Evolutionary conservation across 495 filamentous ascomycete species (phyloP).

Genomic region (Aspergillus sclerotioniger): DNA sequence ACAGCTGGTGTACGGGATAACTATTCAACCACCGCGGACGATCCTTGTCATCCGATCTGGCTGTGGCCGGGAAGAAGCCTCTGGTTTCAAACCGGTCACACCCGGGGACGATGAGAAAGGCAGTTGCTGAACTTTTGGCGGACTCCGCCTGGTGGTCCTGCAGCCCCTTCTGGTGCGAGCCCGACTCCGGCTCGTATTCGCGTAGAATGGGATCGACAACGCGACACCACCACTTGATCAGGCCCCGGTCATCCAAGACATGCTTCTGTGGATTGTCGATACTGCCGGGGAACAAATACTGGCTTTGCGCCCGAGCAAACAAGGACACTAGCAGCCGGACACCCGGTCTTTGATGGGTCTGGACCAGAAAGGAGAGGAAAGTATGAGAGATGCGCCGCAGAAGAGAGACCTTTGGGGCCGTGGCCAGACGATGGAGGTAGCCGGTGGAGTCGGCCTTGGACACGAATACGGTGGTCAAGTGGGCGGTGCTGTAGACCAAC

Average conservation of each 20-base stretch:
- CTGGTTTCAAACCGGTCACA: conserved; percentile 73
- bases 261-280: conserved; percentile 83
- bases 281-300: conserved; percentile 94
- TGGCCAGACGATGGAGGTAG: conserved; percentile 65
- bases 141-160: conserved; percentile 45
- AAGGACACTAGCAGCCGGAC: conserved; percentile 79
- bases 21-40: conserved; percentile 48
- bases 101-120: conserved; percentile 84
- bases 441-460: conserved; percentile 97
- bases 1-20: conserved; percentile 66
- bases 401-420: conserved; percentile 65
- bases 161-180: conserved; percentile 30
- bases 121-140: conserved; percentile 47
- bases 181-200: conserved; percentile 44
- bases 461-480: conserved; percentile 84
- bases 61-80: conserved; percentile 53
- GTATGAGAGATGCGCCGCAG: conserved; percentile 67
- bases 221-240: conserved; percentile 95
- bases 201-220: conserved; percentile 73
- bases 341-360: conserved; percentile 61
- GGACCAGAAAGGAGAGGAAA: conserved; percentile 74
- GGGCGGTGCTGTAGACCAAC: conserved; percentile 66
- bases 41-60: conserved; percentile 42
- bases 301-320: conserved; percentile 87
- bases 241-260: conserved; percentile 82